Base-by-base conservation (phyloP, 2,329 filamentous ascomycete genomes). In the Cyanodermella asteris region DNA sequence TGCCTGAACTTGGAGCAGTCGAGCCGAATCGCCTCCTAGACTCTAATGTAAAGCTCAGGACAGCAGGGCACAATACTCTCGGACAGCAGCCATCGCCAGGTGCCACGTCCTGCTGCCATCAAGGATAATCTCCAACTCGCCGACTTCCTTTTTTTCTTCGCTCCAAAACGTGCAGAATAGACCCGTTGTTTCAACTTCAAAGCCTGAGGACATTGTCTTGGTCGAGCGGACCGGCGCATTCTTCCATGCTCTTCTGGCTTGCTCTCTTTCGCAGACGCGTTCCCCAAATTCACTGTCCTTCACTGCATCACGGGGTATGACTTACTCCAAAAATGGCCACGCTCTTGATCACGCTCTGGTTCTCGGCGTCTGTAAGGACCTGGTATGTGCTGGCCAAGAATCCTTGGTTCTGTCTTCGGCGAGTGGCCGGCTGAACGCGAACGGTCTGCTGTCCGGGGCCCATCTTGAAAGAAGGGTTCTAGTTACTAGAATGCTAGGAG, bases 251-350 rank as follows among this genome's bases (percentile, higher is more conserved):
- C 7, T 15, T 16, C 13, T n/a, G 7, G 5, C 7, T 17, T 18
- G 9, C 11, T n/a, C 10, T 5, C 11, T 9, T 12, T 13, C 4
- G 18, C 17, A n/a, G 16, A 27, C 16, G n/a, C 14, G 20, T 20
- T 20, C 23, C 23, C 13, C 16, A 16, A 6, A 15, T 17, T 24
- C 12, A 12, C 8, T 9, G 11, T 18, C 4, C 16, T 14, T 25
- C 20, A 9, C 7, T 11, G 20, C 14, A 20, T 6, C 8, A 25
- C 24, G 13, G 25, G 15, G 13, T 19, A 11, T 20, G 18, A 42
- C 55, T 44, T 51, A 61, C 58, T 38, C 51, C 55, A 31, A 61
- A 61, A 31, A 61, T 40, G 12, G 50, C 50, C 24, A 60, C 42
- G 6, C 52, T 46, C 17, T 50, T 53, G 10, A 62, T 47, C 13